These are phyloP conservation scores for Bruguiera hainesii DNA, from an alignment of 441 rosid species.

Conservation along the genomic window DNA sequence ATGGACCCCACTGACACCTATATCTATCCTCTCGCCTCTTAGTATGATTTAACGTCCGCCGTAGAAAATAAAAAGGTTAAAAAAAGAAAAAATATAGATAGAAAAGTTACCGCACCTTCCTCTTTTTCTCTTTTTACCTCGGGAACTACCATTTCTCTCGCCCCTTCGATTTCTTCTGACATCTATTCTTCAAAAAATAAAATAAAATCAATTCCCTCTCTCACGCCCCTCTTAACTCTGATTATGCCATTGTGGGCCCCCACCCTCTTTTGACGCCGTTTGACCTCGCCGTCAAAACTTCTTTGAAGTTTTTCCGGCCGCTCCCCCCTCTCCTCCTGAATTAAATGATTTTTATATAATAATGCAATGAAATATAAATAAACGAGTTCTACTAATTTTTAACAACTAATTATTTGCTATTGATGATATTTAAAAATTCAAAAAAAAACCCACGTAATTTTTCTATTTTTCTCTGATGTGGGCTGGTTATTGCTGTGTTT, in stretches of 20 bases:
- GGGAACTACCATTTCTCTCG: slow-evolving; percentile 34
- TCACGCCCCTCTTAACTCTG: neutral
- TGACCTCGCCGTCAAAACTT: neutral
- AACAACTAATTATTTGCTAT: too few relatives aligned
- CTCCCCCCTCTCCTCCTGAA: slow-evolving; percentile 1
- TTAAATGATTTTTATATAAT: neutral
- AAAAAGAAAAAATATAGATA: neutral
- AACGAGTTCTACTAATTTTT: neutral
- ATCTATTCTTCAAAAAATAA: too few relatives aligned
- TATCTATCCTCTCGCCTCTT: too few relatives aligned
- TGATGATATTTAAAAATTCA: too few relatives aligned
- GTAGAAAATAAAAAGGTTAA: neutral
- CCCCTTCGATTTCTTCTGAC: neutral
- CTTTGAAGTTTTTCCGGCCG: too few relatives aligned
- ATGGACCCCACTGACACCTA: too few relatives aligned
- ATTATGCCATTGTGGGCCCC: slow-evolving; percentile 6
- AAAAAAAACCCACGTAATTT: too few relatives aligned
- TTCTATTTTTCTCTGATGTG: neutral
- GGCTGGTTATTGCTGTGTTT: neutral
- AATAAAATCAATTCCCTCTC: too few relatives aligned
- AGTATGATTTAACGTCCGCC: too few relatives aligned
- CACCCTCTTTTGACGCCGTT: slow-evolving; percentile 26
- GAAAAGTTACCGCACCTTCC: slow-evolving; percentile 1
- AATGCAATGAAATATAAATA: too few relatives aligned
- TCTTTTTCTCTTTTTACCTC: slow-evolving; percentile 17